phyloP scores from a whole-genome alignment of 768 basidiomycete genomes.

The Suillus cothurnatus region DNA sequence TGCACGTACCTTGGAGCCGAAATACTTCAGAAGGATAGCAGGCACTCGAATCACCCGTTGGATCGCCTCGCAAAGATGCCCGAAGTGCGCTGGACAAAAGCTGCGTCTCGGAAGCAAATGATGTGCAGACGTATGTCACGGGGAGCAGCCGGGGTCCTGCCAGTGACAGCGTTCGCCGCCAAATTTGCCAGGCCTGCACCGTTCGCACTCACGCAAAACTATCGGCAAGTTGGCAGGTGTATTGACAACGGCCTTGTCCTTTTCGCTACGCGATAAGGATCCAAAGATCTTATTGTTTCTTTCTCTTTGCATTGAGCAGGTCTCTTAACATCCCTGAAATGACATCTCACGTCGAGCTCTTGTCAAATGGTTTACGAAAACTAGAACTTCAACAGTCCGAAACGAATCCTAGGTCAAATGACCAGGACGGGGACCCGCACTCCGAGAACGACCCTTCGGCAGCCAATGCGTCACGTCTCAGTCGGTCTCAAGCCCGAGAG shows the following conservation, averaged over 20 bases:
- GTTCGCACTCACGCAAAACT: background rate
- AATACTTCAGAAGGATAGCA: no score
- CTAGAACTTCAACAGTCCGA: slow-evolving; percentile 41
- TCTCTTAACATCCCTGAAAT: slow-evolving; percentile 20
- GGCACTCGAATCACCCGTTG: background rate
- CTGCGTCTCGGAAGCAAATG: background rate
- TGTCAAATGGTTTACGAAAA: slow-evolving; percentile 49
- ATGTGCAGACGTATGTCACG: background rate
- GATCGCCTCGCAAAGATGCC: background rate
- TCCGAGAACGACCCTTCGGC: slow-evolving; percentile 14
- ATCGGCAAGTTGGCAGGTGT: background rate
- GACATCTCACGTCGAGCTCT: slow-evolving; percentile 39
- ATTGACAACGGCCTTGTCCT: background rate
- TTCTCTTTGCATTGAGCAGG: slow-evolving; percentile 19
- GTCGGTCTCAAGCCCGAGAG: slow-evolving; percentile 52
- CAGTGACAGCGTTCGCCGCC: background rate
- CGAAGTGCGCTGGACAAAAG: background rate
- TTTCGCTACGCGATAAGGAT: slow-evolving; percentile 3
- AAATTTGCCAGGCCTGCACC: background rate
- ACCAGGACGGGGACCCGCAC: slow-evolving; percentile 14
- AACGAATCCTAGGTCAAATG: slow-evolving; percentile 9
- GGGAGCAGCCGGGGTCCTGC: slow-evolving; percentile 1
- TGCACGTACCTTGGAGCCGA: no score
- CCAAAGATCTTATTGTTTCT: background rate
- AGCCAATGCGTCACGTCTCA: slow-evolving; percentile 20